A percentile compares a stretch with the other conserved stretches of the same genome.
These are phyloP conservation scores for Ustilago vetiveriae DNA, from an alignment of 1,284 basidiomycete species.

Conservation along the genomic window DNA sequence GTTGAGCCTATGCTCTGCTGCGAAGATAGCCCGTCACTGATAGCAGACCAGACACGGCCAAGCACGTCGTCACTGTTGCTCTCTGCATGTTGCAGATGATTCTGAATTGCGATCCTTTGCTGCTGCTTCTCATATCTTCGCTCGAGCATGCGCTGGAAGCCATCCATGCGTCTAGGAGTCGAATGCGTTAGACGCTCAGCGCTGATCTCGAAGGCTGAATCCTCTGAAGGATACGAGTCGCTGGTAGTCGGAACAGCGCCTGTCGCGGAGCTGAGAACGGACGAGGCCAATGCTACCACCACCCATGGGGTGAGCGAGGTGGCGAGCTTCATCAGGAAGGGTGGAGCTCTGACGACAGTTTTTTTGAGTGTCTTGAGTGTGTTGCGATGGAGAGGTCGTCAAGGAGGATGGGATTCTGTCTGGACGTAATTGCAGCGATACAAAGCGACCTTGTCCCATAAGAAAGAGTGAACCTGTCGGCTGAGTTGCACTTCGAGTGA, in stretches of 20 bases:
- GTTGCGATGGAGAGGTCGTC: neutral
- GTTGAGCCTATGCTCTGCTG: conserved; percentile 17
- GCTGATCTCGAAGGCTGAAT: conserved; percentile 16
- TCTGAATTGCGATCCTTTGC: neutral
- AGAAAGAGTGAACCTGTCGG: no score
- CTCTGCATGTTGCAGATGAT: neutral
- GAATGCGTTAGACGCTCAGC: conserved; percentile 38
- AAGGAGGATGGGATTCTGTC: no score
- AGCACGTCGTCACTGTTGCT: neutral
- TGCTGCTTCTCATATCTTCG: conserved; percentile 36
- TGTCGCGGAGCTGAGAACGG: conserved; percentile 1
- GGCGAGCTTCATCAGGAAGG: conserved; percentile 27
- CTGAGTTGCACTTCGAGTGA: no score
- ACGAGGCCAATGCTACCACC: conserved; percentile 17
- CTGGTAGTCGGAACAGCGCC: conserved; percentile 14
- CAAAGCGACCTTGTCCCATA: no score
- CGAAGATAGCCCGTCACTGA: conserved; percentile 12
- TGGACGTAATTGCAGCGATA: no score
- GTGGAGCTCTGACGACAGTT: no score
- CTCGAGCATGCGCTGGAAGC: conserved; percentile 42
- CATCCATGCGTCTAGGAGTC: conserved; percentile 40
- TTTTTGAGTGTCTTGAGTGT: no score
- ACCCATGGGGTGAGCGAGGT: conserved; percentile 28
- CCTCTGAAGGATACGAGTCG: neutral
- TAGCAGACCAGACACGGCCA: conserved; percentile 13